Conservation (phyloP, 2,329 filamentous ascomycete genomes). For the Camptophora hylomeconis region DNA sequence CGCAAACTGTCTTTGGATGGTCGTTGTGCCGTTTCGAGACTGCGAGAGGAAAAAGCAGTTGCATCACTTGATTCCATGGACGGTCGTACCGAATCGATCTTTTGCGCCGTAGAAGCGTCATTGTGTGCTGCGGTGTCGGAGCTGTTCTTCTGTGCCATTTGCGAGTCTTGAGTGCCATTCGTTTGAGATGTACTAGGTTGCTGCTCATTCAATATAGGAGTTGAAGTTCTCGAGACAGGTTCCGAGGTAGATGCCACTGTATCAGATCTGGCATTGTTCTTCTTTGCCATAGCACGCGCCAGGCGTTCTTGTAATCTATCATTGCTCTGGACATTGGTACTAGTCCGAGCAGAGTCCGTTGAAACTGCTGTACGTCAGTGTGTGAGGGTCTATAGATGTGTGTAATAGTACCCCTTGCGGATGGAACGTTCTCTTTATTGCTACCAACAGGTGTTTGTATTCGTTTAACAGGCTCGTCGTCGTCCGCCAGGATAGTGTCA, state of each 20-base stretch:
- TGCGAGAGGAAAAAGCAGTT: conserved; percentile 11
- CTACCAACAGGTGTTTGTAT: conserved; percentile 18
- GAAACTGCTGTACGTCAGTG: conserved; percentile 17
- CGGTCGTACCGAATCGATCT: no score
- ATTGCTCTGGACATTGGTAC: conserved; percentile 55
- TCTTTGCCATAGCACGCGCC: conserved; percentile 72
- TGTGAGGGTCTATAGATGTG: conserved; percentile 71
- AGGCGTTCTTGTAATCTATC: conserved; percentile 81
- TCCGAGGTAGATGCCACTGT: conserved; percentile 36
- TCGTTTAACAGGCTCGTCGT: conserved; percentile 36
- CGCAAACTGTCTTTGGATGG: conserved; percentile 12
- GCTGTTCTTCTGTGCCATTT: no score
- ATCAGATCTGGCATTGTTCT: conserved; percentile 38
- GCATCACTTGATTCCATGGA: conserved; percentile 17
- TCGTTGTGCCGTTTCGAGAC: conserved; percentile 3
- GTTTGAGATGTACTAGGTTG: conserved; percentile 21
- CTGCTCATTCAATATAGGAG: conserved; percentile 31
- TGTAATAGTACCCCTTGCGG: conserved; percentile 51
- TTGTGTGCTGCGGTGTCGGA: no score
- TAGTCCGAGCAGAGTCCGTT: conserved; percentile 43
- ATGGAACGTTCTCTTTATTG: conserved; percentile 10
- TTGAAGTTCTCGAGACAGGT: conserved; percentile 39
- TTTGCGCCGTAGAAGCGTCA: no score
- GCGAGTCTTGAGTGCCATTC: no score
- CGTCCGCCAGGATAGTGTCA: conserved; percentile 80